Evolutionary conservation across 169 alveolate species (phyloP).

Genomic region (Eimeria falciformis): DNA sequence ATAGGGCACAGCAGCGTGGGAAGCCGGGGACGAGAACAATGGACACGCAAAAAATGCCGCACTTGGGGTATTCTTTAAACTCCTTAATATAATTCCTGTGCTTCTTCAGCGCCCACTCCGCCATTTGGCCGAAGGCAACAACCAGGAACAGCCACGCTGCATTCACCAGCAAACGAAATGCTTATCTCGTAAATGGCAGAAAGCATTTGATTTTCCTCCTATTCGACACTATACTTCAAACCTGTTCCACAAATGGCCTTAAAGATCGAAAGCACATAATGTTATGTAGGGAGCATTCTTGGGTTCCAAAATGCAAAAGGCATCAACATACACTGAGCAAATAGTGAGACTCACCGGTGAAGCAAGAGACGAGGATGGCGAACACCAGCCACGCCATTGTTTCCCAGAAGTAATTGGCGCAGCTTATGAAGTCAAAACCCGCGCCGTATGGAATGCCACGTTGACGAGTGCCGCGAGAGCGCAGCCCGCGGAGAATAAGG

Average conservation of each 20-base stretch:
- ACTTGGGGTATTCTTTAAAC: conserved; percentile 88
- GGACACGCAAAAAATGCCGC: not conserved
- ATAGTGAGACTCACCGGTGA: conserved; percentile 71
- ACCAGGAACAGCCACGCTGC: conserved; percentile 83
- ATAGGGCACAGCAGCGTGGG: not conserved
- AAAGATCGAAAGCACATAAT: not conserved
- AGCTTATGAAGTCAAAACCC: conserved; percentile 96
- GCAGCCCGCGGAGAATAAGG: conserved; percentile 92
- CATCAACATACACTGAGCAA: not conserved
- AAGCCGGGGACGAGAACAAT: not conserved
- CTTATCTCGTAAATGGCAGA: no score
- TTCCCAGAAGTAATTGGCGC: conserved; percentile 99
- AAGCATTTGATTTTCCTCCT: no score
- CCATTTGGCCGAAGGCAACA: conserved; percentile 88
- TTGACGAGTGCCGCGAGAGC: conserved; percentile 94
- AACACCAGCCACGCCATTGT: conserved; percentile 95
- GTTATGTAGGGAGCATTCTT: not conserved
- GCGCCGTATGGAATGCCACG: conserved; percentile 94
- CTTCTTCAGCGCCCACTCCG: conserved; percentile 94
- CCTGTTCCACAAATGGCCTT: not conserved
- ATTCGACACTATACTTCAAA: no score
- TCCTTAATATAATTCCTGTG: conserved; percentile 90
- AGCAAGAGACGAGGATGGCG: conserved; percentile 52
- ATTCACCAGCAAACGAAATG: not conserved
- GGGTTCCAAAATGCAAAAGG: not conserved